Evolutionary conservation across 75 land plant genomes (phyloP).

Genomic region (Sequoiadendron giganteum): DNA sequence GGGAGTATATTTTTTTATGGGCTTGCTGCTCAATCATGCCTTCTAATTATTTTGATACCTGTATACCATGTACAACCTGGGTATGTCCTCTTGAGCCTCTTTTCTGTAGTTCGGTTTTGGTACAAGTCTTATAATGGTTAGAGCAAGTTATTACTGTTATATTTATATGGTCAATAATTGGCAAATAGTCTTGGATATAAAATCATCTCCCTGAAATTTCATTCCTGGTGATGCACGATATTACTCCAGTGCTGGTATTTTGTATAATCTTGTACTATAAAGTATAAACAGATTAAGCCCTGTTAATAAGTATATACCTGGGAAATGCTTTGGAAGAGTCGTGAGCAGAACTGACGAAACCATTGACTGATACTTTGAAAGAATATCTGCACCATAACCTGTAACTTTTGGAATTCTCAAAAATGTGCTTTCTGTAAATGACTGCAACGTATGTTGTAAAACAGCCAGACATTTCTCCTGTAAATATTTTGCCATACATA

Average conservation of each 20-base stretch:
- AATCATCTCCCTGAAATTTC: neutral
- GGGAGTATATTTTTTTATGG: neutral
- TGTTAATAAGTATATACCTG: slow-evolving; percentile 37
- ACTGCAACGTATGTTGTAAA: neutral
- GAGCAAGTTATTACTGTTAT: neutral
- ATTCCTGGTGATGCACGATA: neutral
- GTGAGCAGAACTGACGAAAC: slow-evolving; percentile 74
- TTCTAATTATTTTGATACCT: neutral
- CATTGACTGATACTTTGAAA: slow-evolving; percentile 63
- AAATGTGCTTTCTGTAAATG: neutral
- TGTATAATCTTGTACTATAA: neutral
- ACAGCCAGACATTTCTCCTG: neutral
- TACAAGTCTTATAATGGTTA: neutral
- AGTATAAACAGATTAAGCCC: neutral
- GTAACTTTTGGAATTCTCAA: neutral
- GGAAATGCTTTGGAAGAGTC: slow-evolving; percentile 66
- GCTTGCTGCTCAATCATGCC: slow-evolving; percentile 1
- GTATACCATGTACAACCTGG: neutral
- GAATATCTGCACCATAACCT: slow-evolving; percentile 15
- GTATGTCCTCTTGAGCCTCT: neutral
- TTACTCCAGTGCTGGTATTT: neutral
- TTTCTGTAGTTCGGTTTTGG: neutral
- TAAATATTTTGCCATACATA: neutral
- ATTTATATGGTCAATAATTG: neutral
- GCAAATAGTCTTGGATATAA: neutral